Base-by-base conservation (phyloP, 768 basidiomycete species). In the Dacryopinax spathularia region DNA sequence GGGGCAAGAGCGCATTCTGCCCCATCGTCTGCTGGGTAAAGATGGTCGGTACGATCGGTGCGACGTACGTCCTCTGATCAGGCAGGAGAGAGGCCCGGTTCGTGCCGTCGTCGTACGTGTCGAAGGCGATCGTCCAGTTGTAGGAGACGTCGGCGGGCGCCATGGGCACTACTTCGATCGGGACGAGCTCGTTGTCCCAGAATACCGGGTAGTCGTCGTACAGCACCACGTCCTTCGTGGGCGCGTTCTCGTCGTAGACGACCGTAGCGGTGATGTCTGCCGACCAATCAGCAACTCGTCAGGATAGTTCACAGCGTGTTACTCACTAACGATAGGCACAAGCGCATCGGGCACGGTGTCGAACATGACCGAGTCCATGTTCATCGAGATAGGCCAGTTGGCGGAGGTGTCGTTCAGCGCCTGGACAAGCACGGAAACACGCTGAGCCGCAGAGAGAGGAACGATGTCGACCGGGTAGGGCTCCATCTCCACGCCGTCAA, bases 351-450 rank as follows among this genome's bases (percentile, higher is more conserved):
- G 91, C 15, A 93, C 76, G 0, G 61, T 77, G 72, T 98, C 95
- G 73, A 96, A 98, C 92, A 94, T 95, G 66, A 76, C 77, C 0
- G 81, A 76, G 75, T 94, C 90, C 83, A 97, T 90, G 77, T 93
- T 89, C 4, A 88, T 88, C 70, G 92, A 89, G 64, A 99, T 84
- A 60, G 82, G 84, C 85, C 86, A 98, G 77, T 99, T 96, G 22
- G 81, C 77, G 31, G 81, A 76, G 0, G 86, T 88, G 66, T 92
- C 89, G 73, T 94, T 94, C 59, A 87, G 83, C 10, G 95, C 94
- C 12, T 86, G 87, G 61, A 99, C 90, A 33, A 97, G 84, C 37
- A 99, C 78, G 0, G 93, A 94, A 74, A 95, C 96, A 20, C 95
- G 84, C 73, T 98, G 95, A 0, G 93, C 93, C 33, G 88, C 91